Conservation (phyloP, 192 early-diverging fungal species). For the Pecoramyces ruminantium region DNA sequence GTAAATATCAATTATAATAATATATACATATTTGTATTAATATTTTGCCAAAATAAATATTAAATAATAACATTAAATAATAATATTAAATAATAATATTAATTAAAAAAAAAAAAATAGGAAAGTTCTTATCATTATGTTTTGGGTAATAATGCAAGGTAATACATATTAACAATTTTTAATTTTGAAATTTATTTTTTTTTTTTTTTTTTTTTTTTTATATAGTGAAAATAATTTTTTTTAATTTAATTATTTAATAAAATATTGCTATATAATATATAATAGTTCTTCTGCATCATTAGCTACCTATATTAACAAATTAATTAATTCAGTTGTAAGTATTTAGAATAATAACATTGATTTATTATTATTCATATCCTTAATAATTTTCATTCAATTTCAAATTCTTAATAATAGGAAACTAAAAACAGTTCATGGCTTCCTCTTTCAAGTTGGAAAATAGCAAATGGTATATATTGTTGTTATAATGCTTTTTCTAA, state of each 20-base stretch:
- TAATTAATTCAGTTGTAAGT: conserved; percentile 71
- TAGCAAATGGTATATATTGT: conserved; percentile 61
- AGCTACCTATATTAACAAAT: conserved; percentile 91
- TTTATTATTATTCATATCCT: conserved; percentile 40
- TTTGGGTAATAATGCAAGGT: conserved; percentile 32
- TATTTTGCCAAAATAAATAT: no score
- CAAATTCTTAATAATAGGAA: conserved; percentile 37
- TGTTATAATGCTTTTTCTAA: conserved; percentile 95
- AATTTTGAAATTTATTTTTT: no score
- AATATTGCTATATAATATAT: no score
- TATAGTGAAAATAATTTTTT: no score
- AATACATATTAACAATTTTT: no score
- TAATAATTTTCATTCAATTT: no score
- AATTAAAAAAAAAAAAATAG: conserved; percentile 20
- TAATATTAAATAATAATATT: no score
- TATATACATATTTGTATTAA: no score
- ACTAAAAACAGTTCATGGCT: conserved; percentile 8
- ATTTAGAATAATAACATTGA: not conserved
- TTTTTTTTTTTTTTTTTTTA: no score
- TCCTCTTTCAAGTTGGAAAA: conserved; percentile 35
- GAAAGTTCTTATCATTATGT: conserved; percentile 53
- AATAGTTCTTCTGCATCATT: conserved; percentile 73
- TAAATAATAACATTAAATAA: no score
- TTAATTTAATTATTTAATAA: no score
- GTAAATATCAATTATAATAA: conserved; percentile 30